Evolutionary conservation across 179 eudicot species (phyloP).

Genomic region (Vitellaria paradoxa): DNA sequence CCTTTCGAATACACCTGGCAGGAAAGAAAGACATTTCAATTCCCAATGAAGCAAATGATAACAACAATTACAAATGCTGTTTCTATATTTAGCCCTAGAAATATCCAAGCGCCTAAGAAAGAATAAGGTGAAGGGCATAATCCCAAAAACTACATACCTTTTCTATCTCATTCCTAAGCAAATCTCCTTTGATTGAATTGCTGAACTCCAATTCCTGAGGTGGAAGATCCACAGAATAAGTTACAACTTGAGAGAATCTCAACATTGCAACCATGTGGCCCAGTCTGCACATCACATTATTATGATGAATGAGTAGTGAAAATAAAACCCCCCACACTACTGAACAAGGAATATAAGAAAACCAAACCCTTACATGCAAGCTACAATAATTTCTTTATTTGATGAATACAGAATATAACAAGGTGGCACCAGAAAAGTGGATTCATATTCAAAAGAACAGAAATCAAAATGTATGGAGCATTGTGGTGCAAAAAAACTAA

Average conservation of each 20-base stretch:
- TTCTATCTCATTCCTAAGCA: constrained; percentile 54
- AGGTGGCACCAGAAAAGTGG: too few relatives aligned
- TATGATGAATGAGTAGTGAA: neutral
- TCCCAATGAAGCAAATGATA: constrained; percentile 11
- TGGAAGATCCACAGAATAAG: constrained; percentile 76
- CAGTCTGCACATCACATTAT: constrained; percentile 46
- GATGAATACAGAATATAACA: neutral
- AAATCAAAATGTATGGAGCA: too few relatives aligned
- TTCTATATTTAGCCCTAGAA: neutral
- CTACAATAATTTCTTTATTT: too few relatives aligned
- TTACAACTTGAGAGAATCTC: constrained; percentile 64
- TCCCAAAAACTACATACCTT: constrained; percentile 38
- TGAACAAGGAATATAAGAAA: neutral
- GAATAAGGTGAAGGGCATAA: neutral
- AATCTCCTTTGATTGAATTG: constrained; percentile 44
- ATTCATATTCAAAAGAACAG: neutral
- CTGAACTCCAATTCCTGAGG: constrained; percentile 59
- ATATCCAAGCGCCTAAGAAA: neutral
- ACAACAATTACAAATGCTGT: neutral
- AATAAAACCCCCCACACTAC: neutral
- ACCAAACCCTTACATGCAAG: neutral
- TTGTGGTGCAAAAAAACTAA: too few relatives aligned
- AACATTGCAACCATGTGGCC: constrained; percentile 94
- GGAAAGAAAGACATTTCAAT: constrained; percentile 10
- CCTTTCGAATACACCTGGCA: constrained; percentile 62